A percentile compares a stretch with the other conserved stretches of the same genome.
phyloP scores from a whole-genome alignment of 2,329 filamentous ascomycete species.

The Dactylonectria estremocensis region DNA sequence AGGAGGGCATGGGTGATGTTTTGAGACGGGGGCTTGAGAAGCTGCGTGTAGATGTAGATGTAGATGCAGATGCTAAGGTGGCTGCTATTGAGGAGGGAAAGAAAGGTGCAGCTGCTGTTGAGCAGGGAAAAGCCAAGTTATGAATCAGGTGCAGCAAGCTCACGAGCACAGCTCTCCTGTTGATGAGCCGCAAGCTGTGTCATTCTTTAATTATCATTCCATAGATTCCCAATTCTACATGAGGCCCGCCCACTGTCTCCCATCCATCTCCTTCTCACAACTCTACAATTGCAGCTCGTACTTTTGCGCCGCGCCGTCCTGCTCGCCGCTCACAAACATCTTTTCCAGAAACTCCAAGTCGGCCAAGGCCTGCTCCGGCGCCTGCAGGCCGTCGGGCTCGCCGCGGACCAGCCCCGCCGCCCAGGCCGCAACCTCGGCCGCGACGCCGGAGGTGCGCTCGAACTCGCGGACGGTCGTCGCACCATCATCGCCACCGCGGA shows the following conservation, averaged over 20 bases:
- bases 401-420: constrained; percentile 66
- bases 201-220: background rate
- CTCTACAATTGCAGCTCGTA: constrained; percentile 56
- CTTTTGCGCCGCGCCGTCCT: constrained; percentile 57
- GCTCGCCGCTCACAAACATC: constrained; percentile 64
- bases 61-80: constrained; percentile 6
- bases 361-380: constrained; percentile 70
- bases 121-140: constrained; percentile 28
- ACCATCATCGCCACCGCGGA: constrained; percentile 52
- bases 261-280: too few relatives aligned
- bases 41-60: constrained; percentile 58
- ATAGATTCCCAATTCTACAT: background rate
- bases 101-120: background rate
- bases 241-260: background rate
- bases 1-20: constrained; percentile 73
- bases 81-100: constrained; percentile 15
- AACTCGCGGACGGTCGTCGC: constrained; percentile 57
- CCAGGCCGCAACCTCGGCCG: constrained; percentile 74
- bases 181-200: background rate
- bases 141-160: background rate
- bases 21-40: constrained; percentile 73
- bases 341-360: constrained; percentile 73
- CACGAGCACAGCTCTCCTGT: background rate
- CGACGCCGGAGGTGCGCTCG: constrained; percentile 67
- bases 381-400: constrained; percentile 65